Evolutionary conservation across 257 asterid genomes (phyloP).

Genomic region (Solanum peruvianum): DNA sequence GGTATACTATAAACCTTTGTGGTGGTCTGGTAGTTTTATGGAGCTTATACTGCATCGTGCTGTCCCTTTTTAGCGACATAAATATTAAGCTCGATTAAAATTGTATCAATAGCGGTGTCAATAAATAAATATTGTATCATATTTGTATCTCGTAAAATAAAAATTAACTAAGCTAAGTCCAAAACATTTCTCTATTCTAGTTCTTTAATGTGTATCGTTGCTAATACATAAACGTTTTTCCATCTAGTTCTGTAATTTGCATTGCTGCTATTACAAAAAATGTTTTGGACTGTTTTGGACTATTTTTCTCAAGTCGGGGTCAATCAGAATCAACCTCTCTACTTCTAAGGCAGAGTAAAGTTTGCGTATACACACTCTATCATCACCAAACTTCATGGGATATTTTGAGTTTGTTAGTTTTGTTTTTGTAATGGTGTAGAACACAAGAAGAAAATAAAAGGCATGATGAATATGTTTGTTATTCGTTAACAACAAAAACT

Average conservation of each 20-base stretch:
- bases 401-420: too few relatives aligned
- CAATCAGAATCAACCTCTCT: too few relatives aligned
- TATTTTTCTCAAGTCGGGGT: too few relatives aligned
- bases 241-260: neutral
- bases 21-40: neutral
- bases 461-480: too few relatives aligned
- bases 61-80: neutral
- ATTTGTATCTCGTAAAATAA: neutral
- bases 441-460: too few relatives aligned
- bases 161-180: neutral
- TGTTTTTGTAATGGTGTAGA: too few relatives aligned
- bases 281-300: too few relatives aligned
- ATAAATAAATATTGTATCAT: neutral
- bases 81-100: neutral
- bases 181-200: neutral
- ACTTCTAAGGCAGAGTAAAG: too few relatives aligned
- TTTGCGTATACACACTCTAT: too few relatives aligned
- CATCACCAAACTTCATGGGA: neutral
- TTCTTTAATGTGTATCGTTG: neutral
- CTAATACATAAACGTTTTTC: neutral
- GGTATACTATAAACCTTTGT: too few relatives aligned
- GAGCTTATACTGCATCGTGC: neutral
- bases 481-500: too few relatives aligned
- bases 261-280: neutral
- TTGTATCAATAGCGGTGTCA: accelerated